A percentile compares a stretch with the other conserved stretches of the same genome.
Conservation (phyloP, 148 eudicot genomes). For the Beta vulgaris region DNA sequence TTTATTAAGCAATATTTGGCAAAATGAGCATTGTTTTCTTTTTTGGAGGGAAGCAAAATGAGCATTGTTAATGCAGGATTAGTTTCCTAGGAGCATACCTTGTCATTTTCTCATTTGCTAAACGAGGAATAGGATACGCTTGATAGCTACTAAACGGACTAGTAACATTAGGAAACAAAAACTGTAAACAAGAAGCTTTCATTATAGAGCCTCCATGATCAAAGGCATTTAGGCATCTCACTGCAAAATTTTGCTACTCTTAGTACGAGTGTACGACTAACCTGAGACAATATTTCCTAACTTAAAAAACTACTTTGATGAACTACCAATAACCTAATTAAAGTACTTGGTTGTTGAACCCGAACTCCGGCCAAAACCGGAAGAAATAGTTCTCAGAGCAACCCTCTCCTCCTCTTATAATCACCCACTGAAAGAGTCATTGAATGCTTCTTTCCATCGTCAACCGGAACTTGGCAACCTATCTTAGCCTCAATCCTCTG, state of each 20-base stretch:
- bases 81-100: too few species aligned
- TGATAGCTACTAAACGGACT: too few species aligned
- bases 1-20: too few species aligned
- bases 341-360: neutral
- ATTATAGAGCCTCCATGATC: neutral
- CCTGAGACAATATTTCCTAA: neutral
- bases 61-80: too few species aligned
- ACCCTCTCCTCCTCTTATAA: conserved; percentile 84
- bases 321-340: neutral
- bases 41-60: too few species aligned
- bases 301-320: neutral
- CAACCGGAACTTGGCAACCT: conserved; percentile 67
- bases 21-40: too few species aligned
- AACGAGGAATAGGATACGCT: too few species aligned
- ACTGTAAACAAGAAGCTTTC: neutral
- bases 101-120: too few species aligned
- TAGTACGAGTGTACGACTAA: neutral
- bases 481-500: conserved; percentile 77
- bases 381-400: conserved; percentile 40
- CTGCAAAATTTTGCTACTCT: neutral
- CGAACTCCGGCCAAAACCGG: neutral
- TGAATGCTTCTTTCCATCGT: conserved; percentile 77
- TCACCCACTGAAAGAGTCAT: conserved; percentile 80
- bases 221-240: neutral
- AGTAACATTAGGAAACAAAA: too few species aligned